Conservation (phyloP, 75 land plant genomes). For the Larix kaempferi region DNA sequence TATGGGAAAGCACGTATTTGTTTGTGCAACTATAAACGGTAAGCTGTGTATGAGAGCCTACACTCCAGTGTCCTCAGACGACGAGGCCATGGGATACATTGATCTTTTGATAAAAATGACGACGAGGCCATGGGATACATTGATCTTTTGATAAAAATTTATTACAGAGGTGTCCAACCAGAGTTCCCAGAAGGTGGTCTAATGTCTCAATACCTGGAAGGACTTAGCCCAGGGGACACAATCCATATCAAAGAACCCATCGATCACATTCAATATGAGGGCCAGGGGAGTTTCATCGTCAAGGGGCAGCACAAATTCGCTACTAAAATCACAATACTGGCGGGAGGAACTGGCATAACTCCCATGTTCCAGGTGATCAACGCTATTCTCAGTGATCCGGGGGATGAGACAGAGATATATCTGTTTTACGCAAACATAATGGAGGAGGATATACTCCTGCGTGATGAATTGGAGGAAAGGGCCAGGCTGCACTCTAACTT, state of each 20-base stretch:
- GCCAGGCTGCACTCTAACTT: conserved; percentile 44
- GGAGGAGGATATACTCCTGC: conserved; percentile 77
- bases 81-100: too few relatives aligned
- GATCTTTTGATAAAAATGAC: too few relatives aligned
- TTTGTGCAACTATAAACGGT: conserved; percentile 62
- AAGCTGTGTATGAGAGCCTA: conserved; percentile 92
- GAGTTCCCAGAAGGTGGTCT: conserved; percentile 83
- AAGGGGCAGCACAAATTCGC: conserved; percentile 53
- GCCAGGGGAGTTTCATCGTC: conserved; percentile 57
- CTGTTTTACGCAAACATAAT: conserved; percentile 80
- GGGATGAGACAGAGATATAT: conserved; percentile 64
- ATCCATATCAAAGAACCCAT: conserved; percentile 76
- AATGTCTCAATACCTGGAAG: conserved; percentile 83
- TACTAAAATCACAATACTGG: conserved; percentile 70
- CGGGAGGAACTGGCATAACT: conserved; percentile 95
- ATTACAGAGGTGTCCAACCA: conserved; percentile 60
- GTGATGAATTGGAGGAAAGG: conserved; percentile 71
- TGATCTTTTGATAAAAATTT: conserved; percentile 80
- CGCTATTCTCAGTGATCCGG: conserved; percentile 64
- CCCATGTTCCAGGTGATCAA: conserved; percentile 86
- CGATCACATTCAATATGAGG: conserved; percentile 87
- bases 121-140: conserved; percentile 58
- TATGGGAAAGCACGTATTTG: conserved; percentile 81
- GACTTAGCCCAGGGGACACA: conserved; percentile 38
- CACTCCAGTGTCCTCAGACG: conserved; percentile 70